Conservation (phyloP, 2,329 filamentous ascomycete genomes). For the Amphichorda felina region DNA sequence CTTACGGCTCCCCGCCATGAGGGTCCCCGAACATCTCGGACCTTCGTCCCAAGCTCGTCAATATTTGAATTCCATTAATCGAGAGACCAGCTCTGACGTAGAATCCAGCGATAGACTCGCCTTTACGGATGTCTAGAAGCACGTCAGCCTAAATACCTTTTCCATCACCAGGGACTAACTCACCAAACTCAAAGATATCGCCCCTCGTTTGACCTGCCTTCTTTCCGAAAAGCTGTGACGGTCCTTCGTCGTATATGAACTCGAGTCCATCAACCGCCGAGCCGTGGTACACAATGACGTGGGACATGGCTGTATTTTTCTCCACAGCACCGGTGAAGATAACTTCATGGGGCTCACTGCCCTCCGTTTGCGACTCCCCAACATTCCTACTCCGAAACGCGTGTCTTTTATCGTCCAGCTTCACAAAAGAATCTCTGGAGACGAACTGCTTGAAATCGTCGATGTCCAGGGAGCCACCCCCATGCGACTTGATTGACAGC, state of each 20-base stretch:
- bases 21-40: constrained; percentile 78
- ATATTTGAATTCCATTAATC: constrained; percentile 80
- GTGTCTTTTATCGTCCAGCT: constrained; percentile 43
- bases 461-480: constrained; percentile 61
- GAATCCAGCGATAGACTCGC: constrained; percentile 78
- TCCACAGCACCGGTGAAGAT: constrained; percentile 59
- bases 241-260: constrained; percentile 83
- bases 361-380: constrained; percentile 60
- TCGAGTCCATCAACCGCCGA: constrained; percentile 74
- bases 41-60: constrained; percentile 80
- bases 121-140: not conserved
- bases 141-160: too few species aligned
- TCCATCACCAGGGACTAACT: constrained; percentile 14
- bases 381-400: constrained; percentile 52
- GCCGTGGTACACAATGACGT: constrained; percentile 67
- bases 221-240: constrained; percentile 78
- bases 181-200: constrained; percentile 68
- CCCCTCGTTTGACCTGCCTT: constrained; percentile 57
- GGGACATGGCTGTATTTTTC: constrained; percentile 61
- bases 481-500: constrained; percentile 64
- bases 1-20: constrained; percentile 71
- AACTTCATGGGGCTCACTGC: constrained; percentile 57
- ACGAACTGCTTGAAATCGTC: constrained; percentile 62
- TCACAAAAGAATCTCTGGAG: constrained; percentile 61
- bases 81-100: constrained; percentile 66